Evolutionary conservation across 768 basidiomycete genomes (phyloP).

Genomic region (Mycena vulgaris): DNA sequence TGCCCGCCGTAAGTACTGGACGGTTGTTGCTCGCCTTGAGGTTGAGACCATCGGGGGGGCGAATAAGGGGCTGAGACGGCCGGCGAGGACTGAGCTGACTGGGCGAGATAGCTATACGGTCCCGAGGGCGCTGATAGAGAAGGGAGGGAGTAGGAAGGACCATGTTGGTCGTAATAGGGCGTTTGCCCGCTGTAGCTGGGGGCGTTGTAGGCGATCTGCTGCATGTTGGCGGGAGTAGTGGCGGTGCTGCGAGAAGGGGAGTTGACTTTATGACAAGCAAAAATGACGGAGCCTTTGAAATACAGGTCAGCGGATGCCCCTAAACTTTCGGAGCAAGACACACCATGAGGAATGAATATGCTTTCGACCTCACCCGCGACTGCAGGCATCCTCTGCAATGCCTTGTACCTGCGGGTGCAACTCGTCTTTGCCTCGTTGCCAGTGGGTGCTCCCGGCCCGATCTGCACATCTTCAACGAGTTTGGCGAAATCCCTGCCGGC

Average conservation of each 20-base stretch:
- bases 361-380: slow-evolving; percentile 82
- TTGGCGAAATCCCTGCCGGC: slow-evolving; percentile 66
- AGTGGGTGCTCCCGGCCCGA: slow-evolving; percentile 63
- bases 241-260: slow-evolving; percentile 58
- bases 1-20: slow-evolving; percentile 45
- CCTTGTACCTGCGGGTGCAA: slow-evolving; percentile 89
- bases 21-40: slow-evolving; percentile 43
- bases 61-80: slow-evolving; percentile 54
- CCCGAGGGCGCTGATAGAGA: slow-evolving; percentile 54
- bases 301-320: slow-evolving; percentile 49
- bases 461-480: slow-evolving; percentile 79
- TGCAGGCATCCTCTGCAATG: slow-evolving; percentile 74
- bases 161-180: slow-evolving; percentile 59
- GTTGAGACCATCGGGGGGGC: slow-evolving; percentile 60
- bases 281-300: slow-evolving; percentile 75
- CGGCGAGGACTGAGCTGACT: slow-evolving; percentile 45
- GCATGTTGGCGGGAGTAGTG: slow-evolving; percentile 59
- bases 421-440: slow-evolving; percentile 85
- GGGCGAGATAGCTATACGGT: slow-evolving; percentile 52
- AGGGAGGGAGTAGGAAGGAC: slow-evolving; percentile 57
- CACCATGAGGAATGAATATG: slow-evolving; percentile 93
- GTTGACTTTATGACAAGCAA: slow-evolving; percentile 80
- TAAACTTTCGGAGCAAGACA: slow-evolving; percentile 46
- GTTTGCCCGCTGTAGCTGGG: slow-evolving; percentile 53
- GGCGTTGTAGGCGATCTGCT: slow-evolving; percentile 61